Base-by-base conservation (phyloP, 2,329 filamentous ascomycete species). In the Fusarium incarnatum region DNA sequence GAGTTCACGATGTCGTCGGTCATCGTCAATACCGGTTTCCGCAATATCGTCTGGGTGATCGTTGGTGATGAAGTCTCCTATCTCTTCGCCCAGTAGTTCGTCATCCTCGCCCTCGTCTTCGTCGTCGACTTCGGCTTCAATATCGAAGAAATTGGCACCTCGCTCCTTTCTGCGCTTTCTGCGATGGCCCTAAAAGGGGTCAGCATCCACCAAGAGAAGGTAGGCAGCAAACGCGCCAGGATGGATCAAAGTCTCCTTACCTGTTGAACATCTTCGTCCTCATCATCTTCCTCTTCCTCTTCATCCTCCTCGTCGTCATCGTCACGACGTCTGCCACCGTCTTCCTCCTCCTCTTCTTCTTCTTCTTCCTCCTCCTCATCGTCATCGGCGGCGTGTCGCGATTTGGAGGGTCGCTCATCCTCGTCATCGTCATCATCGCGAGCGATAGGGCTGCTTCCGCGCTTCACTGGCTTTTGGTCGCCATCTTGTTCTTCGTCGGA, bases 91-190 rank as follows among this genome's bases (percentile, higher is more conserved):
- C 57, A 97, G 94, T 73, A 97, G 94, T 73, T 98, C 95, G 54
- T 97, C 94, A 70, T 97, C 94, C 67, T 93, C 92, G 72, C 88
- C 91, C 72, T 94, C 92, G 74, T 97, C 94, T 75, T 97, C 94
- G 70, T 97, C 96, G 77, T 98, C 96, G 73, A 99, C 96, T 82
- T 98, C 96, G 79, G 96, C 96, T 85, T 99, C 96, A 77, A 95
- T 93, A 89, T 99, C 96, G 82, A 99, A 90, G 88, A 98, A 98
- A 76, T 92, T 91, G 74, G 93, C 93, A 69, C 93, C 89, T 70
- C 88, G 87, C 71, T 92, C 89, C 79, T 89, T 89, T 79, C 90
- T 91, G 61, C 94, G 92, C 81, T 98, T 98, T 75, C 92, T 88
- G 60, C 93, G 92, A 77, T 93, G 87, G 61, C 85, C 83, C 87